Percentiles rank a stretch among this genome's conserved stretches.
Evolutionary conservation across 176 grass and related monocot genomes (phyloP).

Genomic region (Eleusine coracana): DNA sequence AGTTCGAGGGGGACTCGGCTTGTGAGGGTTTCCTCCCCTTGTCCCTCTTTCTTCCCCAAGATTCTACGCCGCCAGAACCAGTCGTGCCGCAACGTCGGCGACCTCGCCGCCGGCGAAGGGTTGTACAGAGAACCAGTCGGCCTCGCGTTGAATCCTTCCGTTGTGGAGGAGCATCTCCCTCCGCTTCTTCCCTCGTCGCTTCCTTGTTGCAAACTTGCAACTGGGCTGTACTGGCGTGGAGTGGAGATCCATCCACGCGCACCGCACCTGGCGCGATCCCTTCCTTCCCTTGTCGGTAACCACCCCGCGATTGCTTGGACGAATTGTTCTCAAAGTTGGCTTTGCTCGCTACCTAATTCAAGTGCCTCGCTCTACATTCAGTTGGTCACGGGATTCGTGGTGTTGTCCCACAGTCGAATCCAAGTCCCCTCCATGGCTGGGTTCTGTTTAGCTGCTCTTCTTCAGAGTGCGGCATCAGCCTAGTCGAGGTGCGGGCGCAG

Average conservation of each 20-base stretch:
- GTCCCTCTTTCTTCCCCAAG: neutral
- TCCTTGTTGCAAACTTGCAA: neutral
- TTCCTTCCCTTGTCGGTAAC: slow-evolving; percentile 38
- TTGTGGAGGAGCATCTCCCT: neutral
- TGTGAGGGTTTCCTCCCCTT: neutral
- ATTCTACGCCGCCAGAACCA: slow-evolving; percentile 19
- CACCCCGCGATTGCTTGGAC: slow-evolving; percentile 15
- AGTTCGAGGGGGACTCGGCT: neutral
- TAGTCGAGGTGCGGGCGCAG: neutral
- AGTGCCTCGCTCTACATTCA: neutral
- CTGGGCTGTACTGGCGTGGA: slow-evolving; percentile 39
- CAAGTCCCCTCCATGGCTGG: neutral
- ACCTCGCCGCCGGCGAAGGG: slow-evolving; percentile 28
- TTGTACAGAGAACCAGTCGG: neutral
- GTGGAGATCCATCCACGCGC: slow-evolving; percentile 44
- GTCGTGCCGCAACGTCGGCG: slow-evolving; percentile 21
- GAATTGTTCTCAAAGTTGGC: neutral
- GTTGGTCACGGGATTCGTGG: neutral
- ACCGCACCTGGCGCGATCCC: slow-evolving; percentile 31
- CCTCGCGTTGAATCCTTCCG: neutral
- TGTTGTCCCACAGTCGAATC: neutral
- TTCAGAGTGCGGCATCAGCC: neutral
- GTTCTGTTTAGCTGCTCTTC: neutral
- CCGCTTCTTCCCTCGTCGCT: neutral
- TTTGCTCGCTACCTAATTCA: slow-evolving; percentile 12